A percentile compares a stretch with the other conserved stretches of the same genome.
Evolutionary conservation across 148 eudicot species (phyloP).

Genomic region (Polygonum maritimum): DNA sequence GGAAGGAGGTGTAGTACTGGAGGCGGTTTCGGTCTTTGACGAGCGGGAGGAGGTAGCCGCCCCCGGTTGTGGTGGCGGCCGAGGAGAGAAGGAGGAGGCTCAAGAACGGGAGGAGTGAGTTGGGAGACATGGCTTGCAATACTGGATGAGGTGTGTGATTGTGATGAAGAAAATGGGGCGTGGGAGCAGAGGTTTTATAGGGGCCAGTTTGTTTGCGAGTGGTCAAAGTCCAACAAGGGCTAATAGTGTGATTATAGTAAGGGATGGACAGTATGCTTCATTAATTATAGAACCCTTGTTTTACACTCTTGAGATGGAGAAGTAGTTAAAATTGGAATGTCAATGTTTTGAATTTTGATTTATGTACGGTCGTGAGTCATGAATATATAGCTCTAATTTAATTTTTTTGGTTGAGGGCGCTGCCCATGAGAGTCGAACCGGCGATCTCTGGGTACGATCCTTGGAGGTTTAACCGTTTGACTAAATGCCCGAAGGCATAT

Average conservation of each 20-base stretch:
- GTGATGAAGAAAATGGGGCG: background rate
- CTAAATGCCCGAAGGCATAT: no score
- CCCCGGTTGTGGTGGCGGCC: background rate
- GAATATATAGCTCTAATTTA: no score
- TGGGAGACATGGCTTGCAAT: background rate
- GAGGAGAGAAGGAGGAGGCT: background rate
- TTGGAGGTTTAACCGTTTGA: no score
- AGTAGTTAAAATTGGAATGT: background rate
- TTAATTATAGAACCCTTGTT: background rate
- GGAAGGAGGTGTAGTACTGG: constrained; percentile 29
- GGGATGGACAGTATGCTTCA: background rate
- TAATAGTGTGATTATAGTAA: background rate
- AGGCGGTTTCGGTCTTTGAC: constrained; percentile 15
- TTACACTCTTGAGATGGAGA: background rate
- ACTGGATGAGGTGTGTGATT: no score
- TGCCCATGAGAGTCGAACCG: no score
- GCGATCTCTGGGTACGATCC: no score
- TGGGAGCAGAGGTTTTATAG: background rate
- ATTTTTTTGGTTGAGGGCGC: no score
- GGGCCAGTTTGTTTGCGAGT: background rate
- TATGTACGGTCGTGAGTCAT: no score
- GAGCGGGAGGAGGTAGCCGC: constrained; percentile 21
- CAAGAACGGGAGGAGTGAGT: background rate
- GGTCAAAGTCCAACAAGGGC: background rate
- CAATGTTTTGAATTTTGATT: background rate